These are phyloP conservation scores for Penicillium oxalicum DNA, from an alignment of 2,329 filamentous ascomycete genomes.

Conservation along the genomic window DNA sequence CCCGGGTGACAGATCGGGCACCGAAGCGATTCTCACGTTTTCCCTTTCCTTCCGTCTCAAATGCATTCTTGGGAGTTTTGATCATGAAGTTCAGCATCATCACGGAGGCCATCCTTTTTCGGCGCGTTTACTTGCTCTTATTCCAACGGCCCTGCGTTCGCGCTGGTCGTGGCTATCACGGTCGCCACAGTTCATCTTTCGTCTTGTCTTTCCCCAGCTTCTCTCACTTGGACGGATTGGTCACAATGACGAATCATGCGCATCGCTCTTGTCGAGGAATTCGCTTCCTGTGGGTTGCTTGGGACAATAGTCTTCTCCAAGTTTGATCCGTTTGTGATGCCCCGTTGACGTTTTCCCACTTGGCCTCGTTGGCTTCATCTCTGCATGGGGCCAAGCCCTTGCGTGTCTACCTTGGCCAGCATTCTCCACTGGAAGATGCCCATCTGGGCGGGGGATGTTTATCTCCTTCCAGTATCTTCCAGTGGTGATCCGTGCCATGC, in stretches of 20 bases:
- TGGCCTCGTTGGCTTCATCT: constrained; percentile 1
- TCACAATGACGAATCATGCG: too few relatives aligned
- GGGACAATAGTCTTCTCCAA: neutral
- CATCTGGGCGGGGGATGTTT: too few relatives aligned
- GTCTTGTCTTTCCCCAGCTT: too few relatives aligned
- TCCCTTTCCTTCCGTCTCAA: constrained; percentile 12
- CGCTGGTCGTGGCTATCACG: neutral
- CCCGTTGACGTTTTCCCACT: too few relatives aligned
- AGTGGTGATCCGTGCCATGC: too few relatives aligned
- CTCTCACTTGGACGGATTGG: too few relatives aligned
- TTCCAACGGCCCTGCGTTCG: neutral
- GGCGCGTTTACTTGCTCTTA: neutral
- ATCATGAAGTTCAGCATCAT: constrained; percentile 16
- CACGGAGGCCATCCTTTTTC: constrained; percentile 18
- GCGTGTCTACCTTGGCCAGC: too few relatives aligned
- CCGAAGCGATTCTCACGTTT: constrained; percentile 1
- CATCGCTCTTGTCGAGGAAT: too few relatives aligned
- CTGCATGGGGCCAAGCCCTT: too few relatives aligned
- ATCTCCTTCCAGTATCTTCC: too few relatives aligned
- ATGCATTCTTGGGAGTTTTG: constrained; percentile 31
- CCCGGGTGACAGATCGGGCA: neutral
- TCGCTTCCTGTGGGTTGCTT: too few relatives aligned
- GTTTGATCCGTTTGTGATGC: neutral
- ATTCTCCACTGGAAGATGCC: too few relatives aligned
- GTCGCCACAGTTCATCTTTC: neutral